Base-by-base conservation (phyloP, 805 yeast genomes). In the Saccharomycopsis capsularis region DNA sequence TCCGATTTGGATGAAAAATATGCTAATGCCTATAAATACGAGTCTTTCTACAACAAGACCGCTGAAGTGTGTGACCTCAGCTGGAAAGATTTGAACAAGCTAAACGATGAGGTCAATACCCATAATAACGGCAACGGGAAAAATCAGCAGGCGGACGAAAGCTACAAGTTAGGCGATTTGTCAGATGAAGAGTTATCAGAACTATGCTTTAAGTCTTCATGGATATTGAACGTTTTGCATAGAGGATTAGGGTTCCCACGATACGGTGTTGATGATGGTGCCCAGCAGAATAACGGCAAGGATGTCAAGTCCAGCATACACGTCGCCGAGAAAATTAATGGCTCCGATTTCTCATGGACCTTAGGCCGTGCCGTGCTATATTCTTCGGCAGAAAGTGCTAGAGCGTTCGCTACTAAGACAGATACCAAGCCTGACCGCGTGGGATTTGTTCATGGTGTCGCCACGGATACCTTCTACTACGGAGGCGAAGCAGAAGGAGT, bases 331-430 rank as follows among this genome's bases (percentile, higher is more conserved):
- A 60, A 63, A 27, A 51, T 71, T 44, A 68, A 66, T 30, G 75
- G 73, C 1, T 64, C 69, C 29, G 63, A 70, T 2, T 75, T 73
- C 49, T 69, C 78, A 1, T 78, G 82, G 82, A 76, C 81, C 4
- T 58, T 74, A 44, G 82, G 82, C 3, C 62, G 81, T 32, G 88
- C 88, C 1, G 60, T 82, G 7, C 61, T 82, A 21, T 82, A 82
- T 58, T 76, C 83, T 3, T 73, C 71, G 53, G 78, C 69, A 60
- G 85, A 76, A 63, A 70, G 70, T 51, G 65, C 66, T 30, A 70
- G 59, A 51, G 75, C 69, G 3, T 72, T 58, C 68, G 40, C 51
- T 13, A 22, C 42, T 11, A 48, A 44, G 42, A 55, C 46, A 40
- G 59, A 27, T 38, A 34, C 40, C 41, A 2, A 48, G 48, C 40